Evolutionary conservation across 1,284 basidiomycete genomes (phyloP), one percentile per base, ranked within the genome.

Genomic region (Sutorius eximius): DNA sequence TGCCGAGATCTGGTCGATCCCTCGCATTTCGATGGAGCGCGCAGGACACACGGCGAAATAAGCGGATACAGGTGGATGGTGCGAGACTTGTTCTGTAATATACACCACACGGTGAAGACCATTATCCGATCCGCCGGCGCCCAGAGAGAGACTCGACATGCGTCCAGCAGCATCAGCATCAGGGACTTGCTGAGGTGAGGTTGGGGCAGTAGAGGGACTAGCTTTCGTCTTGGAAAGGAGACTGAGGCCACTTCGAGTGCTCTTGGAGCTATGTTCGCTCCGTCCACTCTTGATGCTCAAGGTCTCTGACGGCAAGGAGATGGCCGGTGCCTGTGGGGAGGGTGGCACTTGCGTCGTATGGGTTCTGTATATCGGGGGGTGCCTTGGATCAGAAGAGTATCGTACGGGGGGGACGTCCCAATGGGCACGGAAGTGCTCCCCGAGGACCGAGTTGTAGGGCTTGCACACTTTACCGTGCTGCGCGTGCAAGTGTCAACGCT

Each of bases 41-140:
- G 82, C 76, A 0, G 92, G 91, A 68, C 91, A 94, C 12, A 74
- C 66, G n/a, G 91, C 91, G 62, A 86, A 87, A 69, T 89, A 98
- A 1, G 92, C 88, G 1, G 93, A 97, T 41, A 98, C 84, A 2
- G 96, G 96, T 0, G 96, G 97, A 66, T 99, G 96, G 74, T 99
- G 96, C 10, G 93, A 97, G 41, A 98, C 87, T 73, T 96, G 93
- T 67, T 91, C 88, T 27, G 87, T 90, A 56, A 91, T 70, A 71
- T 82, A 91, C 3, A 82, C 82, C 41, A 93, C 82, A 12, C 89
- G 85, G 24, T 86, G 73, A 30, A 55, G 33, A 18, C 64, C 68
- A 3, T 51, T 55, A 3, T 68, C 62, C 5, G 58, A 53, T 9
- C 51, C 58, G 63, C 59, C 63, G 16, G 75, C 73, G 29, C 72